Percentiles rank a stretch among this genome's conserved stretches.
Conservation (phyloP, 345 rosid genomes). For the Heritiera fomes region DNA sequence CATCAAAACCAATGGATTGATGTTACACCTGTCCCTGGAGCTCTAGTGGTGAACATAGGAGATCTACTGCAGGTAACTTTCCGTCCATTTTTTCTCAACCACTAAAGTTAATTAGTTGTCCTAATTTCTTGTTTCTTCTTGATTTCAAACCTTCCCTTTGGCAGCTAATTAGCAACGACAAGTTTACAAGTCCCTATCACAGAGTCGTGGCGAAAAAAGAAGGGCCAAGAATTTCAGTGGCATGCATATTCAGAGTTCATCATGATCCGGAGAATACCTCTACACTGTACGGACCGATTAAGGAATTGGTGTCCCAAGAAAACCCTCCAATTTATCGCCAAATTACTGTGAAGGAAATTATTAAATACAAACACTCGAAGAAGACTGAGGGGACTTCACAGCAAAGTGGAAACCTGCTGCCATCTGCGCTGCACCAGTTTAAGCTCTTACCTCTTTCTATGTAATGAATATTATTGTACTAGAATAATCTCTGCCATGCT, state of each 20-base stretch:
- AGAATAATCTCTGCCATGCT: too few relatives aligned
- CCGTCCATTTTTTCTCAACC: too few relatives aligned
- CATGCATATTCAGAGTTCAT: conserved; percentile 26
- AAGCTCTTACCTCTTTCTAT: background rate
- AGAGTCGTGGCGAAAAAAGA: conserved; percentile 25
- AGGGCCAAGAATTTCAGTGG: conserved; percentile 38
- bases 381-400: background rate
- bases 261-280: background rate
- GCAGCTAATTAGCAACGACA: conserved; percentile 34
- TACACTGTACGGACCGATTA: conserved; percentile 30
- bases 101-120: too few relatives aligned
- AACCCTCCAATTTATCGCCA: conserved; percentile 28
- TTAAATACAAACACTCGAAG: background rate
- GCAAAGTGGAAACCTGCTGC: background rate
- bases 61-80: conserved; percentile 32
- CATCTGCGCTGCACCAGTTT: background rate
- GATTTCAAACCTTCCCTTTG: too few relatives aligned
- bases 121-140: too few relatives aligned
- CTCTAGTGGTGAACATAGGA: conserved; percentile 33
- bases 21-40: conserved; percentile 28
- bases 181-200: conserved; percentile 30
- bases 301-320: conserved; percentile 30
- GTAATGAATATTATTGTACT: background rate
- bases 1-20: conserved; percentile 36
- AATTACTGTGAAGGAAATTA: conserved; percentile 27